Evolutionary conservation across 2,329 filamentous ascomycete species (phyloP).

Genomic region (Colletotrichum musicola): DNA sequence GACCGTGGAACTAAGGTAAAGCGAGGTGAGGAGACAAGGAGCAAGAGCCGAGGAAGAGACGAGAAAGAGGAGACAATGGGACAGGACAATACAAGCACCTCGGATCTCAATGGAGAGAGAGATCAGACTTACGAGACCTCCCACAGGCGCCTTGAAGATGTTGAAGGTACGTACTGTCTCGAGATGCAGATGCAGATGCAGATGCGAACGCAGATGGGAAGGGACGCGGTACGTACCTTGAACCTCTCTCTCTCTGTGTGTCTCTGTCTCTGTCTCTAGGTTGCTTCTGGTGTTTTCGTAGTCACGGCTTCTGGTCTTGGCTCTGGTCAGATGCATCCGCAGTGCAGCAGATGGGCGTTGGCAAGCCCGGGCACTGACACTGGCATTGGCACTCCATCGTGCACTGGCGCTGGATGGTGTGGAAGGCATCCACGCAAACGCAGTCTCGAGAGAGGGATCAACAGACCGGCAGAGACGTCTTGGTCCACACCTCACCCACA

Average conservation of each 20-base stretch:
- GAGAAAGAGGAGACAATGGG: slow-evolving; percentile 38
- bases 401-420: not conserved
- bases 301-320: slow-evolving; percentile 9
- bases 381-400: slow-evolving; percentile 3
- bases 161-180: not conserved
- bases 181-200: slow-evolving; percentile 10
- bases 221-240: not conserved
- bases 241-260: no score
- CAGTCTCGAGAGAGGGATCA: slow-evolving; percentile 21
- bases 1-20: no score
- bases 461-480: slow-evolving; percentile 1
- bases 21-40: slow-evolving; percentile 7
- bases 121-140: not conserved
- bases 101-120: not conserved
- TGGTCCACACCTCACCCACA: not conserved
- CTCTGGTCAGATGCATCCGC: slow-evolving; percentile 9
- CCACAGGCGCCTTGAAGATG: not conserved
- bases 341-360: slow-evolving; percentile 2
- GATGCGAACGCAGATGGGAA: not conserved
- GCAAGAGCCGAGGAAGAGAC: slow-evolving; percentile 33
- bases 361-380: not conserved
- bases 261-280: no score
- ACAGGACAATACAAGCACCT: not conserved
- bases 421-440: slow-evolving; percentile 1
- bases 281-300: not conserved